Conservation (phyloP, 78 protist genomes). For the Speleostelium caveatum region DNA sequence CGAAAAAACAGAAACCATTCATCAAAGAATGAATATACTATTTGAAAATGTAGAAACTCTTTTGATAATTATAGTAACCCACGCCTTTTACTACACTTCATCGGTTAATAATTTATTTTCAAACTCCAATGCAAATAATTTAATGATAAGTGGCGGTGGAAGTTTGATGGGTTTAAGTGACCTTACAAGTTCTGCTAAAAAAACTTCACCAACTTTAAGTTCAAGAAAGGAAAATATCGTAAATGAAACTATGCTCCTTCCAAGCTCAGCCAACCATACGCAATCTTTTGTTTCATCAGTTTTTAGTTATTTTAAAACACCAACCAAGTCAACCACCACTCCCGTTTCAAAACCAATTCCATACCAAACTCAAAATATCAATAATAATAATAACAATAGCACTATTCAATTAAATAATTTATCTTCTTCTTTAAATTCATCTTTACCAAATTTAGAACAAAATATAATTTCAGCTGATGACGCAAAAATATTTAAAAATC, state of each 20-base stretch:
- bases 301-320: not conserved
- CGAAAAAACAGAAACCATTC: not conserved
- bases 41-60: constrained; percentile 32
- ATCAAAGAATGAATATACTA: not conserved
- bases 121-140: no score
- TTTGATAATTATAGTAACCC: constrained; percentile 28
- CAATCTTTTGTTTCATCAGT: not conserved
- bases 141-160: no score
- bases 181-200: no score
- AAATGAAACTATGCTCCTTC: no score
- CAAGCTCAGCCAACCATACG: not conserved
- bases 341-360: not conserved
- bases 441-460: no score
- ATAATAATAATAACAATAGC: not conserved
- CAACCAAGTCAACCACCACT: not conserved
- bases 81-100: constrained; percentile 26
- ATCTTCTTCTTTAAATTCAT: no score
- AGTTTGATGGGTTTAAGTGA: no score
- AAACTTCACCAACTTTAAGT: not conserved
- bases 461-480: constrained; percentile 7
- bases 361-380: not conserved
- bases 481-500: not conserved
- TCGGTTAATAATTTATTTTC: constrained; percentile 1
- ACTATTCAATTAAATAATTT: no score
- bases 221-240: no score